These are phyloP conservation scores for Trichophyton simii DNA, from an alignment of 2,329 filamentous ascomycete genomes.

Conservation along the genomic window DNA sequence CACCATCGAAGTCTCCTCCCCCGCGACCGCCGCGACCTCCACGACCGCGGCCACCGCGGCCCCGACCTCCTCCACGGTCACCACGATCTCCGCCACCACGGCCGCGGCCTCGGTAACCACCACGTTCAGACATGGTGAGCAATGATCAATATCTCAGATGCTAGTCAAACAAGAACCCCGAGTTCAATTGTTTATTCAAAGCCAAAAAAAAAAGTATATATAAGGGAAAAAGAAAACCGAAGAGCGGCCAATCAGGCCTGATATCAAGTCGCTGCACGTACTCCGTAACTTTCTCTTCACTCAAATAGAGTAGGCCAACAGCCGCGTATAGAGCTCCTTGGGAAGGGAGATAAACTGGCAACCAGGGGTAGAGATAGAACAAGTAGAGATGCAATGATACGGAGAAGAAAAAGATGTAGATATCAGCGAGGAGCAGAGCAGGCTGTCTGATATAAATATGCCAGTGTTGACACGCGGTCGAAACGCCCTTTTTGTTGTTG, in stretches of 20 bases:
- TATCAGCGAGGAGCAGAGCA: neutral
- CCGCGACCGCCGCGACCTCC: slow-evolving; percentile 5
- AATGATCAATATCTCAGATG: neutral
- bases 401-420: neutral
- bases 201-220: too few relatives aligned
- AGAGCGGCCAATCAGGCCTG: neutral
- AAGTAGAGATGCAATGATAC: neutral
- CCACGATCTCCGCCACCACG: slow-evolving; percentile 2
- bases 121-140: neutral
- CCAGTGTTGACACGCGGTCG: too few relatives aligned
- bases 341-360: neutral
- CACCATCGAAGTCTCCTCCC: neutral
- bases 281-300: too few relatives aligned
- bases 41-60: slow-evolving; percentile 11
- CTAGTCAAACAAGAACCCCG: neutral
- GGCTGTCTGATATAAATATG: neutral
- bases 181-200: too few relatives aligned
- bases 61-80: slow-evolving; percentile 4
- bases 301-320: neutral
- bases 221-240: too few relatives aligned
- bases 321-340: neutral
- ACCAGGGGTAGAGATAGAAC: neutral
- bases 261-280: neutral
- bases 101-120: slow-evolving; percentile 1
- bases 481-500: neutral